Evolutionary conservation across 2,329 filamentous ascomycete genomes (phyloP), one percentile per base, ranked within the genome.

Genomic region (Aspergillus sp.): DNA sequence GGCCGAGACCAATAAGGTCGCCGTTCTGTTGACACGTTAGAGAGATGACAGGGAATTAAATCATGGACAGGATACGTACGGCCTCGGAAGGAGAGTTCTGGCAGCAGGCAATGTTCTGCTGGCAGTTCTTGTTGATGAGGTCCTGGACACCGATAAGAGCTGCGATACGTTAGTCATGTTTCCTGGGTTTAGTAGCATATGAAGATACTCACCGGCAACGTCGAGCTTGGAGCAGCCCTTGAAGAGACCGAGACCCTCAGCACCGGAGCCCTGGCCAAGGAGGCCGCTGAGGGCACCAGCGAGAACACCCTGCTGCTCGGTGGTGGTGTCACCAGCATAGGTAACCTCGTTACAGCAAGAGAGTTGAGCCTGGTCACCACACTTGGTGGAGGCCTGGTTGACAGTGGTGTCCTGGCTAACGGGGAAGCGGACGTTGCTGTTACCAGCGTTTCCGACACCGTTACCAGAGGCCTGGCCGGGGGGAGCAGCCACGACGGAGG

Each of bases 191-290:
- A 23, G 23, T 8, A 3, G 4, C 27, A 31, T 9, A n/a, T 7
- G 9, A 15, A 19, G 19, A 21, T 0, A 58, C 73, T 52, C 67
- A 76, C 73, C 46, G 55, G 66, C 59, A 52, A 74, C 33, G 43
- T 67, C 63, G 41, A 77, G 68, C 69, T 75, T 74, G 67, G 73
- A 74, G 73, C 75, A 77, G 69, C 75, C 68, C 62, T 76, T 66
- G 66, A 76, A 76, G 61, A 77, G 68, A 68, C 70, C 72, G 27
- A 76, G 61, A 60, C 72, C 69, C 51, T 70, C 58, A 37, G 71
- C 55, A 55, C 70, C 70, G 44, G 72, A 69, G 52, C 71, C 70
- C 58, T 62, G 60, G 59, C 72, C 69, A 61, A 76, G 62, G 25
- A 76, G 65, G 65, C 71, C 68, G 63, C 60, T 61, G 56, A 76